Evolutionary conservation across 345 rosid species (phyloP), one percentile per base, ranked within the genome.

Genomic region (Eucalyptus marginata): DNA sequence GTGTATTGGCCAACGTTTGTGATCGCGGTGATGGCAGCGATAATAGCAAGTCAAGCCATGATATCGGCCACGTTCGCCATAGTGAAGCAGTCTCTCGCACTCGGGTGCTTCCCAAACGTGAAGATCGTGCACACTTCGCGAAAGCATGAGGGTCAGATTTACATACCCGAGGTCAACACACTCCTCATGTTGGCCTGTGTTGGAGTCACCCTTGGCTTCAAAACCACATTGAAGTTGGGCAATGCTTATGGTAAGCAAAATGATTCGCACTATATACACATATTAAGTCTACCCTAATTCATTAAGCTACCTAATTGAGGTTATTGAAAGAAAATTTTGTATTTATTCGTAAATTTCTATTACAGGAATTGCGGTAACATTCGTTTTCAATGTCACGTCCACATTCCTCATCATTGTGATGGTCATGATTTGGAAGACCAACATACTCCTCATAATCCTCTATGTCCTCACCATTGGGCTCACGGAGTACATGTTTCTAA

Each of bases 151-250:
- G 93, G 92, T 24, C 92, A 93, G 54, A 86, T 93, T 46, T 93
- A 91, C 89, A 88, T 91, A 14, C 93, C 93, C 20, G 91, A 93
- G 89, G 43, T 93, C 44, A 90, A 93, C 87, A 52, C 88, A 18
- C 43, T 91, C 50, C 90, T 93, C 36, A 93, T 93, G 94, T 14
- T 91, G 49, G 91, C 91, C 40, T 93, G 93, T n/a, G 87, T 91
- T 7, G 90, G 89, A 1, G 92, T 93, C 84, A 91, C 93, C 33
- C 88, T 91, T 79, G 89, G 90, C 84, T 90, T 93, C 89, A 87
- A 91, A 86, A 90, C 59, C 91, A 91, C 93, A 22, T 8, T 87
- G 51, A 47, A 86, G 51, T 86, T 93, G 18, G 90, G 92, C 59
- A 90, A 93, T 89, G 94, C 94, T 18, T 93, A 89, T 71, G 94